Conservation (phyloP, 2,329 filamentous ascomycete genomes). For the Penicillium griseofulvum region DNA sequence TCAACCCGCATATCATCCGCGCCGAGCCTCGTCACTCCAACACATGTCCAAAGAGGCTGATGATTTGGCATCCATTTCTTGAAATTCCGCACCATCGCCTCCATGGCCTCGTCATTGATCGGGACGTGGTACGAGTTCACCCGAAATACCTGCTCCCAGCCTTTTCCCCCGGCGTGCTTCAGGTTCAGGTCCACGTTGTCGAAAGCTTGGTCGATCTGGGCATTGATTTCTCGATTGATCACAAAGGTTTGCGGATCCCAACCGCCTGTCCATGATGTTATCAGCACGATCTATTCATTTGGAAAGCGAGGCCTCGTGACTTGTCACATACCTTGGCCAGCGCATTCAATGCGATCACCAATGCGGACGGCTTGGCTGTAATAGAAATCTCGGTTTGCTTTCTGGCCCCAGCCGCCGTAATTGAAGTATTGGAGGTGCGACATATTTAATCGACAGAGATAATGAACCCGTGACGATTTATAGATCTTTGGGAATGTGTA, state of each 20-base stretch:
- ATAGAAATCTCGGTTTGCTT: conserved; percentile 30
- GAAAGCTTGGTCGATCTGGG: conserved; percentile 55
- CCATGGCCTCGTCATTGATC: conserved; percentile 40
- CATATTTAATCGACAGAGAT: conserved; percentile 23
- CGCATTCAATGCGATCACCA: conserved; percentile 48
- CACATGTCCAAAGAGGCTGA: conserved; percentile 53
- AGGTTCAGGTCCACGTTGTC: conserved; percentile 55
- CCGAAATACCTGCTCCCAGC: conserved; percentile 49
- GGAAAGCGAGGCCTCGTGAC: background rate
- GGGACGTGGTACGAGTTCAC: conserved; percentile 49
- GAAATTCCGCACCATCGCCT: conserved; percentile 49
- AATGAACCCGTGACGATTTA: background rate
- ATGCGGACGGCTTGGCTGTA: conserved; percentile 53
- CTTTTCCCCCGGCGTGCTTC: conserved; percentile 53
- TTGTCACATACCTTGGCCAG: conserved; percentile 24
- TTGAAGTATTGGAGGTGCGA: conserved; percentile 40
- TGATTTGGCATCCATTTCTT: conserved; percentile 54
- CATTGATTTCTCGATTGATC: conserved; percentile 39
- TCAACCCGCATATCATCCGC: conserved; percentile 56
- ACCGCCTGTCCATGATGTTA: conserved; percentile 28
- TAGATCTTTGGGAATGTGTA: background rate
- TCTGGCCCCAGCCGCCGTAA: conserved; percentile 42
- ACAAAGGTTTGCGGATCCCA: conserved; percentile 30
- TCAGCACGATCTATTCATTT: background rate
- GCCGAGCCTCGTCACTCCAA: conserved; percentile 52